Evolutionary conservation across 2,329 filamentous ascomycete species (phyloP), one percentile per base, ranked within the genome.

Genomic region (Purpureocillium lavendulum): DNA sequence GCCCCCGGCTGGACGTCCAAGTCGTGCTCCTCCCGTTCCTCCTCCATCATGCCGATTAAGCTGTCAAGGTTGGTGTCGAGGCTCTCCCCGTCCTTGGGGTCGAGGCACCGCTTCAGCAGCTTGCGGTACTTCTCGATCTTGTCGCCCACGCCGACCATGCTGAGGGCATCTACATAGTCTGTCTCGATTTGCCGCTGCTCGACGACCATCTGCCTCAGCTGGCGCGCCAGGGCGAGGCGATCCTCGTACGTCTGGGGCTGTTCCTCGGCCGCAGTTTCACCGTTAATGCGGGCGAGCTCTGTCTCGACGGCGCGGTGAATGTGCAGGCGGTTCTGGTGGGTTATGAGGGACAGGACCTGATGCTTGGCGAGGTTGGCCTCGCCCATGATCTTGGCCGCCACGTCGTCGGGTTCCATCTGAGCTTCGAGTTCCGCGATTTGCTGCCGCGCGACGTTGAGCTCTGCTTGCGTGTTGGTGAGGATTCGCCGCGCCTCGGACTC

Each of bases 41-140:
- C 75, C 55, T 80, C 73, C 71, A 80, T 77, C 67, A 79, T 75
- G 35, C 72, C 67, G 49, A 80, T 77, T 45, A 80, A 61, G 43
- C 69, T 74, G 53, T 78, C 73, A 37, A 80, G 59, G 51, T 77
- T 80, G 33, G 70, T 67, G 56, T 87, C 83, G 29, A 87, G 71
- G 46, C 77, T 80, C 48, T 84, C 80, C 41, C 70, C 70, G 36
- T 84, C 81, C 48, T 76, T 71, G 13, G 80, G 71, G 18, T 81
- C 80, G 21, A 88, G 65, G 43, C 84, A 86, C 43, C 75, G 74
- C 43, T 75, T 76, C 26, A 87, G 75, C 24, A 88, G 68, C 40
- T 73, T 73, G 45, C 82, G 73, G 58, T 89, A 90, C 56, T 81
- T 78, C 49, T 81, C 80, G 47, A 84, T 84, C 55, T 80, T 80